Evolutionary conservation across 2,329 filamentous ascomycete species (phyloP).

Genomic region (Colletotrichum zoysiae): DNA sequence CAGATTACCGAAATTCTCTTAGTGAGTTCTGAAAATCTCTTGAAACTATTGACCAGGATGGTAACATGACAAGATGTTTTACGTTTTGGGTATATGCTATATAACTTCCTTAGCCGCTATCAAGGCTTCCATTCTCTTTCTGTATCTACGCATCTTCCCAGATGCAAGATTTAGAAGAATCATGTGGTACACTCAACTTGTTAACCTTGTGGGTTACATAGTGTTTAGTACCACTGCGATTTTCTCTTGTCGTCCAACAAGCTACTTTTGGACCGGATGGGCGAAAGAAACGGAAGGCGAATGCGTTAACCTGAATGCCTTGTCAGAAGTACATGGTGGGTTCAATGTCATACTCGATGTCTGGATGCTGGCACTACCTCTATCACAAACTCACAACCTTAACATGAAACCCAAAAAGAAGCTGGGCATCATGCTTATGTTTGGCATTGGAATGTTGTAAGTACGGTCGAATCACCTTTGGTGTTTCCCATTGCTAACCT

Average conservation of each 20-base stretch:
- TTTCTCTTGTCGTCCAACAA: neutral
- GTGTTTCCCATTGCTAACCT: neutral
- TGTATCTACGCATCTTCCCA: constrained; percentile 1
- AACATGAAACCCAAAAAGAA: constrained; percentile 12
- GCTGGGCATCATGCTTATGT: constrained; percentile 24
- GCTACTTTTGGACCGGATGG: constrained; percentile 21
- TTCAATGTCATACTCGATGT: constrained; percentile 14
- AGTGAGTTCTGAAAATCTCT: neutral
- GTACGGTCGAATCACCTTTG: neutral
- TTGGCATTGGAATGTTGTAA: constrained; percentile 20
- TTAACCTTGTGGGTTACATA: neutral
- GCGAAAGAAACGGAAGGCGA: neutral
- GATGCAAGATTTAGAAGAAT: neutral
- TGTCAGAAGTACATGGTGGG: neutral
- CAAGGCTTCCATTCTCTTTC: constrained; percentile 2
- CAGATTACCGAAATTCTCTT: neutral
- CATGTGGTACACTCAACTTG: neutral
- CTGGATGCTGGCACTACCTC: constrained; percentile 23
- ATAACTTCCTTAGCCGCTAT: neutral
- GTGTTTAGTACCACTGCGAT: neutral
- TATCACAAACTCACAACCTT: neutral
- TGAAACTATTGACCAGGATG: neutral
- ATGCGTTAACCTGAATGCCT: neutral
- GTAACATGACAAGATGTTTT: neutral
- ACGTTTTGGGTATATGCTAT: neutral